Evolutionary conservation across 1,284 basidiomycete species (phyloP).

Genomic region (Agaricales sp.): DNA sequence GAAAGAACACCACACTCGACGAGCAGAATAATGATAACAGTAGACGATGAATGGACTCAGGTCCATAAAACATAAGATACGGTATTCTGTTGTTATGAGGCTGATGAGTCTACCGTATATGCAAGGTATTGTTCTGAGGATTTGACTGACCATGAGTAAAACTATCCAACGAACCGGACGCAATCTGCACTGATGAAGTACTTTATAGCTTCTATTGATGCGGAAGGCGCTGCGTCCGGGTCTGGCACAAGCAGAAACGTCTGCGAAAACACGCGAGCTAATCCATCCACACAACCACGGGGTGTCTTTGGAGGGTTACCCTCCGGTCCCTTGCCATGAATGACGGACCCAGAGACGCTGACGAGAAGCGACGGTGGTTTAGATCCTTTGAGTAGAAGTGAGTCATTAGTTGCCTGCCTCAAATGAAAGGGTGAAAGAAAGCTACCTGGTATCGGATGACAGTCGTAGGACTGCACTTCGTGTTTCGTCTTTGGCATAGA

Average conservation of each 20-base stretch:
- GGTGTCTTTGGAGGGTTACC: constrained; percentile 45
- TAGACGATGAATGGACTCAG: too few relatives aligned
- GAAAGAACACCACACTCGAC: too few relatives aligned
- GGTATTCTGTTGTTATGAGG: too few relatives aligned
- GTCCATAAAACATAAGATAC: too few relatives aligned
- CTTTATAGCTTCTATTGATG: constrained; percentile 62
- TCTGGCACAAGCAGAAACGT: constrained; percentile 79
- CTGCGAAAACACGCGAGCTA: constrained; percentile 77
- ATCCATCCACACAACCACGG: constrained; percentile 52
- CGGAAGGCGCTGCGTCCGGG: constrained; percentile 45
- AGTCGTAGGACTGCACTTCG: constrained; percentile 78
- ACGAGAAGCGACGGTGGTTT: constrained; percentile 70
- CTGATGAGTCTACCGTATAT: too few relatives aligned
- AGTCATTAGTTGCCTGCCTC: constrained; percentile 1
- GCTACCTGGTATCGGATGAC: constrained; percentile 77
- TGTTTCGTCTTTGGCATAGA: constrained; percentile 70
- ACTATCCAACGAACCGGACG: constrained; percentile 69
- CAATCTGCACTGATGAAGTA: constrained; percentile 72
- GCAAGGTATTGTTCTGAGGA: too few relatives aligned
- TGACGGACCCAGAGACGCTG: constrained; percentile 69
- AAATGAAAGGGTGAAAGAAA: constrained; percentile 8
- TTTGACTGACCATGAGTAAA: too few relatives aligned
- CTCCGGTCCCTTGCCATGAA: constrained; percentile 51
- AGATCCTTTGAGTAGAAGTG: constrained; percentile 33
- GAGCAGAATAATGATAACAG: too few relatives aligned